Base-by-base conservation (phyloP, 148 eudicot genomes). In the Tetragonia tetragonoides region DNA sequence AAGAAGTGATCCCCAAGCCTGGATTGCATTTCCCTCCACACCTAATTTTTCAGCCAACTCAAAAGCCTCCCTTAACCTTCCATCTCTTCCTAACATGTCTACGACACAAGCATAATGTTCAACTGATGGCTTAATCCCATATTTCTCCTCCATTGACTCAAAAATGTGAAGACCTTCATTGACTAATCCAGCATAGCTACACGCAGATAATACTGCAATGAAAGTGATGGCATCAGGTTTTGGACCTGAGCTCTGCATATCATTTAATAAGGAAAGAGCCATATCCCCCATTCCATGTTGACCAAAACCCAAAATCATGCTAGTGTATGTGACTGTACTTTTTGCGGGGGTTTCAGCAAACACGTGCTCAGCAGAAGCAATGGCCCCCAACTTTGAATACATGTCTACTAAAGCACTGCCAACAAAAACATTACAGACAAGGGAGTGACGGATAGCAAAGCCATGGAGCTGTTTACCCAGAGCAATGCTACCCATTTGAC, bases 1-100 rank as follows among this genome's bases (percentile, higher is more conserved):
- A 37, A 95, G 85, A 66, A 95, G 89, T 38, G 96, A 90, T 65
- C 97, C 99, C 97, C 97, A 95, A 56, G 95, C 90, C 82, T 89
- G 87, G 70, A 89, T 64, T 21, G 80, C 81, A 70, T 86, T 72
- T 74, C 83, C 88, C 21, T 83, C 87, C 77, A 86, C 87, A 24
- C 91, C 96, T 79, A 95, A 81, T 21, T 79, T 69, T 76, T 84
- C 81, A 74, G 88, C 94, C 83, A 92, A 87, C 66, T 87, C 82
- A 75, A 85, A 89, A 47, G 98, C 98, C 78, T 92, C 97, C 49
- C 4, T 78, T 23, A 94, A 86, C 85, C 90, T 87, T 62, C 95
- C 97, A 78, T 84, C 92, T 84, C 93, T 85, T 80, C 92, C 97
- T 77, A 92, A 83, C 90, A 95, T 95, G 86, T 95, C 97, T 28